These are phyloP conservation scores for Antrodiella citrinella DNA, from an alignment of 768 basidiomycete species.

Conservation along the genomic window DNA sequence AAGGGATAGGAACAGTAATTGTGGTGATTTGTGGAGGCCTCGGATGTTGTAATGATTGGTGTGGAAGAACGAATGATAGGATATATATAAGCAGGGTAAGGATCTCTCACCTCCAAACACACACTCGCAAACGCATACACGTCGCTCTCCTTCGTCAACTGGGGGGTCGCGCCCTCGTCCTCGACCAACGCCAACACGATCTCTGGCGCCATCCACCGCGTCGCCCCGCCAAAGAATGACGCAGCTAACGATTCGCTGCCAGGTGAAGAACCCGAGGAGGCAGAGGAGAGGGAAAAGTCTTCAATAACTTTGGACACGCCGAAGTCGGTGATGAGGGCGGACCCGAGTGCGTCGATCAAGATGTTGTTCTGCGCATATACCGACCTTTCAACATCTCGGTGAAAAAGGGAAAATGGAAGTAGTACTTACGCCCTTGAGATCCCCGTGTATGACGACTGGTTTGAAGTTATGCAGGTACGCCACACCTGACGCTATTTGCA, in stretches of 20 bases:
- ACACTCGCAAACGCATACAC: conserved; percentile 8
- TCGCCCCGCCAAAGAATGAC: conserved; percentile 1
- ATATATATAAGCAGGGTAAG: too few relatives aligned
- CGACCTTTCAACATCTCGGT: not conserved
- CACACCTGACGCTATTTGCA: conserved; percentile 49
- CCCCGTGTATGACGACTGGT: conserved; percentile 51
- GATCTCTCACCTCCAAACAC: conserved; percentile 9
- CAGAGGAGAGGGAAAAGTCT: not conserved
- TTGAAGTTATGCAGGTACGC: conserved; percentile 47
- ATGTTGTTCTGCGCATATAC: conserved; percentile 7
- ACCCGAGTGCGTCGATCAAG: conserved; percentile 4
- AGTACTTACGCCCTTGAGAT: conserved; percentile 47
- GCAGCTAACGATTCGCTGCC: conserved; percentile 3
- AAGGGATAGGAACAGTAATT: too few relatives aligned
- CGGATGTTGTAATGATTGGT: too few relatives aligned
- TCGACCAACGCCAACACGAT: not conserved
- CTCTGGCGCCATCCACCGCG: conserved; percentile 3
- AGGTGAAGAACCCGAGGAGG: not conserved
- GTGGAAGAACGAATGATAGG: too few relatives aligned
- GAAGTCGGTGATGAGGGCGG: conserved; percentile 10
- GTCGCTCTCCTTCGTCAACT: conserved; percentile 1
- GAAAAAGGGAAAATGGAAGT: not conserved
- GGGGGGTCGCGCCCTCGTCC: not conserved
- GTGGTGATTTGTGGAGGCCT: too few relatives aligned
- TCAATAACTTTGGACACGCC: conserved; percentile 4